Evolutionary conservation across 768 basidiomycete species (phyloP).

Genomic region (Royoungia palumana): DNA sequence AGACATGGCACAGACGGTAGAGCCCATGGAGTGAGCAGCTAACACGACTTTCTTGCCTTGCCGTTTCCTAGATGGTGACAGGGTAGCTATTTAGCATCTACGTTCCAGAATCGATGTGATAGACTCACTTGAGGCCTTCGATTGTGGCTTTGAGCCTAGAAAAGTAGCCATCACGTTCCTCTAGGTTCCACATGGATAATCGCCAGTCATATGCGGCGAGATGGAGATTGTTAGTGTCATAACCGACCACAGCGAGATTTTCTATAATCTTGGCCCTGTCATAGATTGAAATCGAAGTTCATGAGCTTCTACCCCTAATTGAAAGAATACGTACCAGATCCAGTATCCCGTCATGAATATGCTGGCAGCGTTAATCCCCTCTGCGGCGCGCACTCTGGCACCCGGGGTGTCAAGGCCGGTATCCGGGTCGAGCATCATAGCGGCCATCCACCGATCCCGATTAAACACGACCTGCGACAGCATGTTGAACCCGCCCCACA

Average conservation of each 20-base stretch:
- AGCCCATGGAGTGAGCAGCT: constrained; percentile 84
- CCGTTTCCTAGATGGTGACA: constrained; percentile 44
- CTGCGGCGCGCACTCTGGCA: constrained; percentile 85
- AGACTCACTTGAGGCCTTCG: constrained; percentile 67
- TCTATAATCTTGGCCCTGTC: constrained; percentile 86
- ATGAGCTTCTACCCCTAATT: background rate
- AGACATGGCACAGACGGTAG: constrained; percentile 48
- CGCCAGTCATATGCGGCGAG: constrained; percentile 92
- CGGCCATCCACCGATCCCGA: constrained; percentile 84
- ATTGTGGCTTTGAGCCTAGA: constrained; percentile 77
- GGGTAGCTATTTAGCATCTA: background rate
- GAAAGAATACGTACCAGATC: constrained; percentile 63
- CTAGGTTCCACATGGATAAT: constrained; percentile 83
- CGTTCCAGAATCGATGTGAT: background rate
- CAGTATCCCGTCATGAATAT: constrained; percentile 89
- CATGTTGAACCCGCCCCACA: constrained; percentile 81
- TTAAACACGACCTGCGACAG: constrained; percentile 80
- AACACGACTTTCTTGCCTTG: constrained; percentile 80
- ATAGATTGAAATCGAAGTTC: background rate
- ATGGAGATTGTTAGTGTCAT: constrained; percentile 86
- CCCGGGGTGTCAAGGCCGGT: constrained; percentile 89
- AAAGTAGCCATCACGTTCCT: constrained; percentile 88
- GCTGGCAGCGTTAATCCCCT: constrained; percentile 88
- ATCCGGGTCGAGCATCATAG: constrained; percentile 86
- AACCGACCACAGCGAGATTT: constrained; percentile 89